Conservation (phyloP, 495 filamentous ascomycete genomes). For the Aspergillus homomorphus region DNA sequence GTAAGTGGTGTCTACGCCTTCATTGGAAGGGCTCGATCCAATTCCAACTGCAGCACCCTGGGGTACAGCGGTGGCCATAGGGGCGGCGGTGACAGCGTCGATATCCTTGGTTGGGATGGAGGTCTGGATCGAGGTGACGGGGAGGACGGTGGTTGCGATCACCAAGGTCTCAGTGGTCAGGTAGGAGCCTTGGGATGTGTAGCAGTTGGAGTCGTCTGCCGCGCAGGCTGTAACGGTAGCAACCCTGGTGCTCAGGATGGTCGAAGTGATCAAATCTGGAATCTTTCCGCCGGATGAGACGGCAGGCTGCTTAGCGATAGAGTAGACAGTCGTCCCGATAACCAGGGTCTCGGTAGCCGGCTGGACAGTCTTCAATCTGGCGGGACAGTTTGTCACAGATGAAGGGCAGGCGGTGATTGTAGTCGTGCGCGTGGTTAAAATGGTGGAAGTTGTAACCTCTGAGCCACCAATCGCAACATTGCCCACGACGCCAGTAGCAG, state of each 20-base stretch:
- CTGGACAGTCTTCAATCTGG: neutral
- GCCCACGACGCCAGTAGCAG: neutral
- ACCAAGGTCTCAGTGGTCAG: neutral
- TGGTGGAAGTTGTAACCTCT: neutral
- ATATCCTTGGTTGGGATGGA: neutral
- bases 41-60: neutral
- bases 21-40: neutral
- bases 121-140: neutral
- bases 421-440: neutral
- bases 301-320: neutral
- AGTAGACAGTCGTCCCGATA: neutral
- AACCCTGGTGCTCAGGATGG: neutral
- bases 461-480: neutral
- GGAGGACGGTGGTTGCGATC: neutral
- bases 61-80: neutral
- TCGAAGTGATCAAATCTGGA: neutral
- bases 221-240: neutral
- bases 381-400: neutral
- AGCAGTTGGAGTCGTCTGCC: neutral
- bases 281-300: neutral
- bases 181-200: neutral
- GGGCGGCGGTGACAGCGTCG: neutral
- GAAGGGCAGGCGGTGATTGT: slow-evolving; percentile 3
- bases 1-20: neutral
- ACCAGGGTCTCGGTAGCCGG: neutral